Evolutionary conservation across 1,284 basidiomycete genomes (phyloP), one percentile per base, ranked within the genome.

Genomic region (Hymenochaete sp.): DNA sequence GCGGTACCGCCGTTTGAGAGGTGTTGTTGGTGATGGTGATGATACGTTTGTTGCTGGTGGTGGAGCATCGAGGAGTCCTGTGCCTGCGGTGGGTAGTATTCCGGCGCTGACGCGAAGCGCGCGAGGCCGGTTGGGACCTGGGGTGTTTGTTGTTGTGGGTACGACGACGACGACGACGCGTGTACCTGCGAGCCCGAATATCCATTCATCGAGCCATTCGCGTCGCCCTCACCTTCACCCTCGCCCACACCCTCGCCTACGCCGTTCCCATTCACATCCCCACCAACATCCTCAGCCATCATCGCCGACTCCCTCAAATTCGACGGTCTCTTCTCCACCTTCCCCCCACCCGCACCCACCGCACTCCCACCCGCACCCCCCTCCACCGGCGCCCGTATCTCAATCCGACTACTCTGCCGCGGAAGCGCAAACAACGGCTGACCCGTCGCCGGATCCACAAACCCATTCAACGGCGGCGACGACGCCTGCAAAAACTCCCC

Each of bases 361-460:
- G 16, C 27, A 3, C 54, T 53, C 19, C 26, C 18, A 38, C 41
- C 53, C 52, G 41, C 42, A 8, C 59, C 29, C 52, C 55, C n/a
- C 18, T 70, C 71, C 8, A 75, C 55, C 4, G 68, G 84, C n/a
- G 79, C 73, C 47, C 84, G 78, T 42, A 88, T 88, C 62, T 85
- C 77, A 49, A 88, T 65, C 35, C 82, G 75, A 19, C 76, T 73
- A 48, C 70, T 76, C 56, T 82, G 75, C n/a, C 81, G 73, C 33
- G 84, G 79, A 53, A 82, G 76, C 9, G 79, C 67, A 58, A 87
- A 87, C 38, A 87, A 71, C 10, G 80, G 71, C 18, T 70, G 67
- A 14, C 78, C 79, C 22, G 76, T 77, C 8, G 67, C 53, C 2
- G 79, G 75, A 58, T 83, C 79, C 37, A 80, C 63, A 56, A 77